Evolutionary conservation across 1,284 basidiomycete genomes (phyloP), one percentile per base, ranked within the genome.

Genomic region (Tilletia setariae): DNA sequence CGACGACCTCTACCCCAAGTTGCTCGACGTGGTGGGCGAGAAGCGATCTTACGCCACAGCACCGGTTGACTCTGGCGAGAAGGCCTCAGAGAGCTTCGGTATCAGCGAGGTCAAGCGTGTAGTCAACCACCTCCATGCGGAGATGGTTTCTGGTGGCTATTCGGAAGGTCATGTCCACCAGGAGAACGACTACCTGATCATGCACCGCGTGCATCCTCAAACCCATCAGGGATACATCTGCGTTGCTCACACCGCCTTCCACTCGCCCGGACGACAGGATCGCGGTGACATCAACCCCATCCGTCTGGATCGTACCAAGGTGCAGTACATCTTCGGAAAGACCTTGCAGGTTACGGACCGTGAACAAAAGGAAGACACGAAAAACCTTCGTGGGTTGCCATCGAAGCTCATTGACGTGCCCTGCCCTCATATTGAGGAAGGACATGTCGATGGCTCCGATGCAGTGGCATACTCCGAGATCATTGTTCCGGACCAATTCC

Each of bases 121-220:
- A 6, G 70, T 79, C 68, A 79, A 79, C 70, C 75, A 79, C 40
- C 67, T 79, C 43, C 78, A 79, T 68, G 65, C 72, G 53, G 77
- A 79, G 68, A 79, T 79, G 78, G 76, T 79, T 11, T 63, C 67
- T 47, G 74, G 74, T 15, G 77, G 76, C 25, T 79, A 68, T 64
- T 68, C 71, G 2, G 76, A 79, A 51, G 78, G 77, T 2, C 78
- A 79, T 59, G 73, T 76, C 19, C 78, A 79, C 49, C 77, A 79
- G 66, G 78, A 79, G 65, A 74, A 73, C 28, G 65, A 67, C 32
- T 79, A 79, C 40, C 65, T 79, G 23, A 67, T 79, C 42, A 70
- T 79, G 68, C 78, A 79, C 64, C 71, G 78, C 0, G 75, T 79
- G 0, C 78, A 79, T 44, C 78, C 78, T 13, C 71, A 77, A 67